A percentile compares a stretch with the other conserved stretches of the same genome.
These are phyloP conservation scores for Letharia lupina DNA, from an alignment of 495 filamentous ascomycete species.

Conservation along the genomic window DNA sequence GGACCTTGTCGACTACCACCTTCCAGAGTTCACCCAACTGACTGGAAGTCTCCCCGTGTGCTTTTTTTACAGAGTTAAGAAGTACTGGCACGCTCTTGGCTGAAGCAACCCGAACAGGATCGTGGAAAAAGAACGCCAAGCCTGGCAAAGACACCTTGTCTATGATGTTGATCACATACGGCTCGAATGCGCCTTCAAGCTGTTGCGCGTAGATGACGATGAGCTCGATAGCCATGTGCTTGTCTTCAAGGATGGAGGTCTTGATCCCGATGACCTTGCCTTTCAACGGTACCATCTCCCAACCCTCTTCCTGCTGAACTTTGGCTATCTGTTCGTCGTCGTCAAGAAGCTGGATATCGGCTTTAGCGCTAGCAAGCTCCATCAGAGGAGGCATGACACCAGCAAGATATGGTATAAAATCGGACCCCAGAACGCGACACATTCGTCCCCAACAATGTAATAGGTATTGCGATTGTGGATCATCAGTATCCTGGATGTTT, in stretches of 20 bases:
- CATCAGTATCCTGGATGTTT: constrained; percentile 81
- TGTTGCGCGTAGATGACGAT: constrained; percentile 95
- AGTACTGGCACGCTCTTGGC: constrained; percentile 93
- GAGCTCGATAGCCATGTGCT: constrained; percentile 97
- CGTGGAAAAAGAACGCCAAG: constrained; percentile 98
- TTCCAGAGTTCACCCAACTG: constrained; percentile 75
- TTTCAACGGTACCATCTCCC: constrained; percentile 93
- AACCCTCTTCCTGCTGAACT: constrained; percentile 91
- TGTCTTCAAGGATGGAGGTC: constrained; percentile 93
- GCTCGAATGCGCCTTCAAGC: constrained; percentile 82
- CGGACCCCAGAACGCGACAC: constrained; percentile 84
- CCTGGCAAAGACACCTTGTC: constrained; percentile 92
- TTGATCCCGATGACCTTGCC: constrained; percentile 98
- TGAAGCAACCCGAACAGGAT: constrained; percentile 90
- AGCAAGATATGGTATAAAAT: constrained; percentile 86
- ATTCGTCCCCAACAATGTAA: constrained; percentile 99
- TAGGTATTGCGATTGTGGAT: constrained; percentile 93
- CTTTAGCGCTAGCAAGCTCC: constrained; percentile 86
- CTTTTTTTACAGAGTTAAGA: constrained; percentile 86
- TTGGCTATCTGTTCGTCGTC: constrained; percentile 91
- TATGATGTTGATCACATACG: constrained; percentile 88
- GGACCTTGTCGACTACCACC: constrained; percentile 76
- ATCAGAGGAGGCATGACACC: constrained; percentile 93
- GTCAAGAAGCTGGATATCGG: constrained; percentile 93
- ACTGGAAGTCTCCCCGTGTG: constrained; percentile 66